These are phyloP conservation scores for Calcarisporium arbuscula DNA, from an alignment of 2,329 filamentous ascomycete genomes.

Conservation along the genomic window DNA sequence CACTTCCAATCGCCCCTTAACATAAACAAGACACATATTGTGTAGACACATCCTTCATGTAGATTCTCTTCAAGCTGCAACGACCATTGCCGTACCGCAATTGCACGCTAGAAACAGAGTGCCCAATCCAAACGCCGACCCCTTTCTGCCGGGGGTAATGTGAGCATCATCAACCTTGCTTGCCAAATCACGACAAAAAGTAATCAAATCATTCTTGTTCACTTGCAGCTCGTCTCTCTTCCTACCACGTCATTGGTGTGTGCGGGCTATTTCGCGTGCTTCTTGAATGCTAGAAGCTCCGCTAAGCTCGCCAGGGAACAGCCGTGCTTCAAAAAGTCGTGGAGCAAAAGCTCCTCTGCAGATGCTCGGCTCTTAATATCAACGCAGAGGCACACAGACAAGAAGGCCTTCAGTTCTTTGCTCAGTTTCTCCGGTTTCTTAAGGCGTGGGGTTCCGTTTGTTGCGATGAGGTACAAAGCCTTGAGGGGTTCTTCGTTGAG, in stretches of 20 bases:
- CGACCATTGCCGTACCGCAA: too few species aligned
- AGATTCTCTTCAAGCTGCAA: too few species aligned
- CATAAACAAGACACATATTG: too few species aligned
- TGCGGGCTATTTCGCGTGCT: constrained; percentile 56
- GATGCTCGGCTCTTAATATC: constrained; percentile 93
- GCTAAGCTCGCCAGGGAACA: constrained; percentile 78
- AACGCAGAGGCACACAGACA: constrained; percentile 93
- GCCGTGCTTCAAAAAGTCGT: constrained; percentile 92
- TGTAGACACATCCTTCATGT: too few species aligned
- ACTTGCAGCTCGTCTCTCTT: too few species aligned
- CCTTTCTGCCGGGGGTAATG: not conserved
- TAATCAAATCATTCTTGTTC: too few species aligned
- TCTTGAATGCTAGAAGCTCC: constrained; percentile 83
- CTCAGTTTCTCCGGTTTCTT: constrained; percentile 98
- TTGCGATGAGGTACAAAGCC: constrained; percentile 94
- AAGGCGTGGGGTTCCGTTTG: constrained; percentile 89
- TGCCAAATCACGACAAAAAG: constrained; percentile 1
- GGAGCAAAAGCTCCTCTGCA: constrained; percentile 78
- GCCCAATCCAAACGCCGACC: constrained; percentile 9
- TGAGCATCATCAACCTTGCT: constrained; percentile 5
- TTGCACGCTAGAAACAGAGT: too few species aligned
- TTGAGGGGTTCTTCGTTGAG: constrained; percentile 97
- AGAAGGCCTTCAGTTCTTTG: constrained; percentile 95
- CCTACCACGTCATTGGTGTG: too few species aligned
- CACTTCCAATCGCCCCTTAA: too few species aligned